phyloP scores from a whole-genome alignment of 2,329 filamentous ascomycete genomes.

The Diatrype stigma region DNA sequence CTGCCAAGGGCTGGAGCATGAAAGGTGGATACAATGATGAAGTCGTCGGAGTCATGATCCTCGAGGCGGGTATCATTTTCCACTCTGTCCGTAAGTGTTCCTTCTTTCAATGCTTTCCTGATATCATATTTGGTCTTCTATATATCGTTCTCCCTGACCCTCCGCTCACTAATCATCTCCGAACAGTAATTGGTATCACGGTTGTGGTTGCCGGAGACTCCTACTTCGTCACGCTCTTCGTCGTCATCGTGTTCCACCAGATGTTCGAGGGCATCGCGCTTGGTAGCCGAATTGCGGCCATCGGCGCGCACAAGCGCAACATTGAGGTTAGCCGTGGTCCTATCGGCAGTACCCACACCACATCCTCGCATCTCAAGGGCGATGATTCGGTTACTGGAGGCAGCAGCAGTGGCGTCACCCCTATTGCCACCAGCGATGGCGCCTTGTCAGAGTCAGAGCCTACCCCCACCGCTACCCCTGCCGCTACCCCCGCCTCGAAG shows the following conservation, averaged over 20 bases:
- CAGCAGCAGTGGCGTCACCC: background rate
- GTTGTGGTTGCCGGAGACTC: slow-evolving; percentile 56
- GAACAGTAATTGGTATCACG: slow-evolving; percentile 57
- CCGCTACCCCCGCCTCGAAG: background rate
- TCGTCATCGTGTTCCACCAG: slow-evolving; percentile 74
- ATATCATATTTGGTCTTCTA: background rate
- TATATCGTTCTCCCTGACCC: no score
- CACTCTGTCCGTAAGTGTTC: slow-evolving; percentile 59
- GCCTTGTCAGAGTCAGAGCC: background rate
- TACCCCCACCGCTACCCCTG: background rate
- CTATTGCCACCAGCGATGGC: background rate
- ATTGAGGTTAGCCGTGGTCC: background rate
- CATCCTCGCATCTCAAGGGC: background rate
- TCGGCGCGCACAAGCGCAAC: slow-evolving; percentile 34
- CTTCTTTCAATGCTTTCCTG: background rate
- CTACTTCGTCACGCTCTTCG: slow-evolving; percentile 53
- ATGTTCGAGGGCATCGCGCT: slow-evolving; percentile 75
- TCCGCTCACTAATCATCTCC: slow-evolving; percentile 6
- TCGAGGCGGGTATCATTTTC: slow-evolving; percentile 72
- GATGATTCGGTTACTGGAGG: background rate
- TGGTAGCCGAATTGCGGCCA: slow-evolving; percentile 63
- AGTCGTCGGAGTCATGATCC: slow-evolving; percentile 59
- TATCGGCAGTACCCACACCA: no score
- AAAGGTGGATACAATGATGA: slow-evolving; percentile 11
- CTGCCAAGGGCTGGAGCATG: slow-evolving; percentile 37